A percentile compares a stretch with the other conserved stretches of the same genome.
Conservation (phyloP, 1,139 yeast species). For the Sugiyamaella castrensis region DNA sequence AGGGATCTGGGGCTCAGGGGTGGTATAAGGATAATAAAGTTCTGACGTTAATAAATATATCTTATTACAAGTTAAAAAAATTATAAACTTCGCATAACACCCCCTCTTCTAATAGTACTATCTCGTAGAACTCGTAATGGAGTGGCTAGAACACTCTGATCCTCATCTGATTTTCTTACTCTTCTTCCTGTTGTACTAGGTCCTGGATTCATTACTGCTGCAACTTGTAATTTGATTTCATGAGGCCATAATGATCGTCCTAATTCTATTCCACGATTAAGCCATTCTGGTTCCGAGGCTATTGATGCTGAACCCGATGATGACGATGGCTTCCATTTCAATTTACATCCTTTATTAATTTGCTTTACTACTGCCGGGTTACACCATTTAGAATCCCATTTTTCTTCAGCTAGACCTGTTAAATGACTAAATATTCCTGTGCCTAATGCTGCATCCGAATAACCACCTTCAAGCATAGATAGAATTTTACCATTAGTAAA, state of each 20-base stretch:
- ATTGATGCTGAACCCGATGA: slow-evolving; percentile 1
- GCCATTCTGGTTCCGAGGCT: slow-evolving; percentile 46
- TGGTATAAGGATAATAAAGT: too few relatives aligned
- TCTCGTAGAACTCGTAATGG: slow-evolving; percentile 29
- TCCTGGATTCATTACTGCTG: slow-evolving; percentile 18
- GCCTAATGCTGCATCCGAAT: slow-evolving; percentile 76
- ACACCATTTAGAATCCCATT: slow-evolving; percentile 52
- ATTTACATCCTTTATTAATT: slow-evolving; percentile 65
- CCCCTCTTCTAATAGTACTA: slow-evolving; percentile 15
- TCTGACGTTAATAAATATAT: too few relatives aligned
- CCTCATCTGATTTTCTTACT: slow-evolving; percentile 3
- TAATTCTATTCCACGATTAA: slow-evolving; percentile 61
- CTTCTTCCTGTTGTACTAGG: slow-evolving; percentile 22
- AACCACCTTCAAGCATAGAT: slow-evolving; percentile 82
- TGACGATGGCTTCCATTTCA: slow-evolving; percentile 58
- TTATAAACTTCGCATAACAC: neutral
- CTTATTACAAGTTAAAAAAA: too few relatives aligned
- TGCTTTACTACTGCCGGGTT: slow-evolving; percentile 62
- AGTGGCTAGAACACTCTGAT: slow-evolving; percentile 21
- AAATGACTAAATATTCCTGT: slow-evolving; percentile 81
- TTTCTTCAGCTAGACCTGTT: slow-evolving; percentile 57
- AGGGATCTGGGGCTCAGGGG: too few relatives aligned
- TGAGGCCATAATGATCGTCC: slow-evolving; percentile 68
- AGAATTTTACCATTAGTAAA: slow-evolving; percentile 50
- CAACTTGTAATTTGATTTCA: slow-evolving; percentile 25